Percentiles rank a stretch among this genome's conserved stretches.
Evolutionary conservation across 257 asterid genomes (phyloP).

Genomic region (Solanum stenotomum): DNA sequence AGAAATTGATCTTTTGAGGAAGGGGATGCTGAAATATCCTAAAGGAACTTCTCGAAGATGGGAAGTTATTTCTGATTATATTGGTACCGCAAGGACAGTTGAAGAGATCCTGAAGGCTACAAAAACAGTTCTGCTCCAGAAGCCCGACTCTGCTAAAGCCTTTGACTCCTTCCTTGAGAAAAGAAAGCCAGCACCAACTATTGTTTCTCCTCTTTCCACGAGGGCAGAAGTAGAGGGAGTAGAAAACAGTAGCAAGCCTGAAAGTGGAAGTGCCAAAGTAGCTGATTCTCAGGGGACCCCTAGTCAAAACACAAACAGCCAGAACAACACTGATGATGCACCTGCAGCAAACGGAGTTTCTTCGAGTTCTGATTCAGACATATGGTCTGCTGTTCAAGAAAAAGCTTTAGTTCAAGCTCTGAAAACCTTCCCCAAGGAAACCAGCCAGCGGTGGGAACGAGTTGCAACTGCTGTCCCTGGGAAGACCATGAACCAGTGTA

Average conservation of each 20-base stretch:
- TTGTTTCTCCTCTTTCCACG: conserved; percentile 82
- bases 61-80: conserved; percentile 91
- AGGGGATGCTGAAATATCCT: conserved; percentile 82
- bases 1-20: conserved; percentile 88
- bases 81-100: conserved; percentile 80
- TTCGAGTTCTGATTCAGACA: conserved; percentile 49
- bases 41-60: conserved; percentile 95
- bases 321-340: conserved; percentile 16
- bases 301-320: conserved; percentile 16
- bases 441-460: conserved; percentile 83
- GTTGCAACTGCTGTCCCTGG: conserved; percentile 83
- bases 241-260: conserved; percentile 19
- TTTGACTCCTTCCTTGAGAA: conserved; percentile 95
- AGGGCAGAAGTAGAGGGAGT: conserved; percentile 48
- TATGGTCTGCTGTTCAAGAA: conserved; percentile 83
- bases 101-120: conserved; percentile 97
- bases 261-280: conserved; percentile 10
- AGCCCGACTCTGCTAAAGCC: conserved; percentile 86
- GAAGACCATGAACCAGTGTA: conserved; percentile 58
- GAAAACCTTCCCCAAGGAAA: conserved; percentile 79
- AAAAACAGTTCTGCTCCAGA: conserved; percentile 89
- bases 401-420: conserved; percentile 80
- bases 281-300: conserved; percentile 22
- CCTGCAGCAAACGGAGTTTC: conserved; percentile 26
- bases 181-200: conserved; percentile 65